phyloP scores from a whole-genome alignment of 2,329 filamentous ascomycete species.

The Rhinocladiella similis region DNA sequence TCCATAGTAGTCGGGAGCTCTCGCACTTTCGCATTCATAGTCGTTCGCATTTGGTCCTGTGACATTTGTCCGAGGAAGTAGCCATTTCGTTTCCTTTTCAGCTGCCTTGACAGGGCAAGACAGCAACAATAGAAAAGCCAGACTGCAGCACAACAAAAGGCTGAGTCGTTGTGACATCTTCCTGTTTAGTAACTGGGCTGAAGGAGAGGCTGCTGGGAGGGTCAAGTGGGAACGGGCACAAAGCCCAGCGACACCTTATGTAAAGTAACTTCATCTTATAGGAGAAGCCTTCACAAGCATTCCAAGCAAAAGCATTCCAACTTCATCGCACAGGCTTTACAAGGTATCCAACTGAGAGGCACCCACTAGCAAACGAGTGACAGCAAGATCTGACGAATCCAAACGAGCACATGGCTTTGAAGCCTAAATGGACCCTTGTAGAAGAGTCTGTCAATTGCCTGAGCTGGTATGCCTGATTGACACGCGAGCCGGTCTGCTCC shows the following conservation, averaged over 20 bases:
- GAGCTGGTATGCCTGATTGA: neutral
- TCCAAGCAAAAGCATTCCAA: neutral
- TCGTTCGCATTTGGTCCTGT: constrained; percentile 8
- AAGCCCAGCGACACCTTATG: neutral
- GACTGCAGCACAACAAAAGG: neutral
- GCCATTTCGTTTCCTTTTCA: constrained; percentile 5
- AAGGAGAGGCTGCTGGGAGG: neutral
- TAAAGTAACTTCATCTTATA: neutral
- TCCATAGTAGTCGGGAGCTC: constrained; percentile 17
- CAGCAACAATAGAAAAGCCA: neutral
- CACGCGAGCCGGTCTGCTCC: neutral
- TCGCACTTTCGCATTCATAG: constrained; percentile 13
- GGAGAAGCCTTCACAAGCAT: neutral
- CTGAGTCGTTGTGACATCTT: neutral
- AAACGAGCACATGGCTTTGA: neutral
- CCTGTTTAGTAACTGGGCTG: neutral
- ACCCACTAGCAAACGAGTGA: neutral
- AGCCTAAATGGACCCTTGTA: neutral
- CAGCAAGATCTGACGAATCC: neutral
- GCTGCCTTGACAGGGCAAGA: constrained; percentile 1
- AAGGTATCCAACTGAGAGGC: neutral
- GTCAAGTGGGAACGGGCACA: neutral
- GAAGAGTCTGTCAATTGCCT: neutral
- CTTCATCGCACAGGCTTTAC: neutral
- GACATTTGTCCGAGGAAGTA: constrained; percentile 13